Conservation (phyloP, 805 yeast species). For the Metschnikowia proteae region DNA sequence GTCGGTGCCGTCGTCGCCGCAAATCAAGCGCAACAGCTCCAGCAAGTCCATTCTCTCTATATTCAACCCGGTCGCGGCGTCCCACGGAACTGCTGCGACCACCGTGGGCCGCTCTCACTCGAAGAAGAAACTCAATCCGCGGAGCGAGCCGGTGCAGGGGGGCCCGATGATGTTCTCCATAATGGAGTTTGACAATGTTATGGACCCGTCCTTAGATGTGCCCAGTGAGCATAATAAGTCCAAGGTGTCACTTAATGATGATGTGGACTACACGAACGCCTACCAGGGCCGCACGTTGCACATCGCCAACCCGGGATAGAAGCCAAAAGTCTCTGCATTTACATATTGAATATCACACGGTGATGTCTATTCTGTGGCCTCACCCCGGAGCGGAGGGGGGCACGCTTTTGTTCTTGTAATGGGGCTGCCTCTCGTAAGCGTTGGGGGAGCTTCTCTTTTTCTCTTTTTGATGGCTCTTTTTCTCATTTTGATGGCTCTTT, state of each 20-base stretch:
- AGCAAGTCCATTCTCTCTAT: slow-evolving; percentile 32
- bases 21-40: slow-evolving; percentile 32
- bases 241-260: slow-evolving; percentile 16
- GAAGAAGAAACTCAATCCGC: slow-evolving; percentile 27
- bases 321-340: background rate
- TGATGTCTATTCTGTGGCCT: background rate
- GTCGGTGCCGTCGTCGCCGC: slow-evolving; percentile 9
- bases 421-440: slow-evolving; percentile 88
- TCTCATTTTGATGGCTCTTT: too few relatives aligned
- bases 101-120: slow-evolving; percentile 28
- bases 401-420: slow-evolving; percentile 20
- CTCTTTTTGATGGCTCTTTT: slow-evolving; percentile 26
- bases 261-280: slow-evolving; percentile 17
- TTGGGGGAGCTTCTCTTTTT: slow-evolving; percentile 47
- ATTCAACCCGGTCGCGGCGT: slow-evolving; percentile 15
- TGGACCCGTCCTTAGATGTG: slow-evolving; percentile 17
- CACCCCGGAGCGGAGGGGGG: slow-evolving; percentile 6
- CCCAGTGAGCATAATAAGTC: slow-evolving; percentile 15
- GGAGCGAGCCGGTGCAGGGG: slow-evolving; percentile 13
- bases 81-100: slow-evolving; percentile 10
- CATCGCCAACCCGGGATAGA: slow-evolving; percentile 17
- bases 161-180: slow-evolving; percentile 34
- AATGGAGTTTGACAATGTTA: slow-evolving; percentile 17
- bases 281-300: slow-evolving; percentile 15
- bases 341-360: background rate